phyloP scores from a whole-genome alignment of 345 rosid genomes.

The Citrus trifoliata region DNA sequence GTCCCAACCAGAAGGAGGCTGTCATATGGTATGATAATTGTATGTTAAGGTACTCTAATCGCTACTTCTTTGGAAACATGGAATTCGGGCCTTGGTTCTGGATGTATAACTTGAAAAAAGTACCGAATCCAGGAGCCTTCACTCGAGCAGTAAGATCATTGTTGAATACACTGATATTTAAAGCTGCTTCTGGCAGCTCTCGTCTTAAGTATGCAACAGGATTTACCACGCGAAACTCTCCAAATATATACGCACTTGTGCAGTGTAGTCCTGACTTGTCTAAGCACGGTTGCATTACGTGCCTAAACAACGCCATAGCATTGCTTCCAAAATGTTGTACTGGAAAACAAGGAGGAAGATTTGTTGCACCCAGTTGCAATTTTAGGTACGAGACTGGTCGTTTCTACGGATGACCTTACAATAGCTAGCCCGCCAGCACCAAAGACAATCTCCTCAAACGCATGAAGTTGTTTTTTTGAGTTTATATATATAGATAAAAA shows the following conservation, averaged over 20 bases:
- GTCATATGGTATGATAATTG: constrained; percentile 20
- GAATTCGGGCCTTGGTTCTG: not conserved
- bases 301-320: constrained; percentile 10
- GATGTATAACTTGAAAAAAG: not conserved
- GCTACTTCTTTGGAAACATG: constrained; percentile 5
- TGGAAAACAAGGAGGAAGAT: constrained; percentile 23
- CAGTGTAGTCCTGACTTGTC: constrained; percentile 44
- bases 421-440: not conserved
- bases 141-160: not conserved
- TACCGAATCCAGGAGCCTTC: constrained; percentile 6
- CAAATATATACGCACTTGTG: constrained; percentile 19
- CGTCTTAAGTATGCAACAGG: constrained; percentile 27
- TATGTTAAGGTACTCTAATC: constrained; percentile 28
- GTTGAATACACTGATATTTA: not conserved
- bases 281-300: constrained; percentile 2
- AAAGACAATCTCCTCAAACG: not conserved
- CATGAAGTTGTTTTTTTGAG: not conserved
- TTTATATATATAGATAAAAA: not conserved
- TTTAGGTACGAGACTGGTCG: constrained; percentile 33
- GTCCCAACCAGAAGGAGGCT: constrained; percentile 26
- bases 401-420: constrained; percentile 18
- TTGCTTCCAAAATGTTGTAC: constrained; percentile 22
- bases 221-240: not conserved
- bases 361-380: constrained; percentile 39
- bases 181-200: constrained; percentile 20